Evolutionary conservation across 228 moss, liverwort and hornwort species (phyloP).

Genomic region (Sphagnum magellanicum): DNA sequence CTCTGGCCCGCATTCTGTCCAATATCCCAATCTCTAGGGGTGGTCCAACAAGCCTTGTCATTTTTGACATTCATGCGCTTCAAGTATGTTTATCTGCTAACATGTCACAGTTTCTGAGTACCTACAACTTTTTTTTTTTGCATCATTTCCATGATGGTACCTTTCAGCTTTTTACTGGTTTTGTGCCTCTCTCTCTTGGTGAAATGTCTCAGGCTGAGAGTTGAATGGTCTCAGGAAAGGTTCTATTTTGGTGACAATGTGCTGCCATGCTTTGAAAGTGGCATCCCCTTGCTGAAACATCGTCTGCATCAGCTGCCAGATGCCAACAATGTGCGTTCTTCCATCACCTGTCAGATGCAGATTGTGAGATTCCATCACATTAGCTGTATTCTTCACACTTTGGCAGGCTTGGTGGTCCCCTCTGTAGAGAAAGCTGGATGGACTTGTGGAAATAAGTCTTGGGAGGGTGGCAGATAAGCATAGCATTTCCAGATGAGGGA

Average conservation of each 20-base stretch:
- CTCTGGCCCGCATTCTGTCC: slow-evolving; percentile 79
- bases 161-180: too few species aligned
- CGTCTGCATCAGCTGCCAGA: slow-evolving; percentile 97
- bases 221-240: slow-evolving; percentile 60
- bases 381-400: too few species aligned
- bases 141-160: background rate
- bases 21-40: slow-evolving; percentile 98
- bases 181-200: too few species aligned
- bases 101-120: background rate
- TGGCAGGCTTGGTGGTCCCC: too few species aligned
- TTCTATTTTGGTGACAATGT: slow-evolving; percentile 99
- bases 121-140: background rate
- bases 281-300: slow-evolving; percentile 96
- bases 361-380: too few species aligned
- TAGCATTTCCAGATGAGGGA: slow-evolving; percentile 97
- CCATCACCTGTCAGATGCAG: background rate
- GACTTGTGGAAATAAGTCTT: too few species aligned
- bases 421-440: too few species aligned
- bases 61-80: slow-evolving; percentile 97
- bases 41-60: slow-evolving; percentile 97
- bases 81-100: slow-evolving; percentile 40
- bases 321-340: slow-evolving; percentile 57
- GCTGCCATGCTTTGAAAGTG: slow-evolving; percentile 98
- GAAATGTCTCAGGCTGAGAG: background rate
- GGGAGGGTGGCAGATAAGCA: slow-evolving; percentile 48